These are phyloP conservation scores for Sechiopsis laciniata DNA, from an alignment of 306 rosid genomes.

Conservation along the genomic window DNA sequence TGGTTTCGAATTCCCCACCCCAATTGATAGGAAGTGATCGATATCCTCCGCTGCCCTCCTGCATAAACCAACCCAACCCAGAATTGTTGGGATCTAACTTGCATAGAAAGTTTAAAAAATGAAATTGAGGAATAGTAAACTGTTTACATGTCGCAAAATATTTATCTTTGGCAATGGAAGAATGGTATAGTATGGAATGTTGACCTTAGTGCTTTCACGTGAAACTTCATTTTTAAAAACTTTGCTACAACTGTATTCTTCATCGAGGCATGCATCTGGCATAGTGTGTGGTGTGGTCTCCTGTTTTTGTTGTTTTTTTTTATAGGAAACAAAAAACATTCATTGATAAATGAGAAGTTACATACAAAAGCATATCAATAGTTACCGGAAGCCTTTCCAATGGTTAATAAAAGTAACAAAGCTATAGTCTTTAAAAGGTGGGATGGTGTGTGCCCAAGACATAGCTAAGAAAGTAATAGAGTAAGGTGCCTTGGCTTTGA, in stretches of 20 bases:
- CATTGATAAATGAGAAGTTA: too few species aligned
- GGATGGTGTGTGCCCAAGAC: too few species aligned
- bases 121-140: not conserved
- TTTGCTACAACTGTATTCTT: not conserved
- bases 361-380: too few species aligned
- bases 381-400: too few species aligned
- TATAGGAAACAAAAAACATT: too few species aligned
- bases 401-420: too few species aligned
- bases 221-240: not conserved
- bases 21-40: too few species aligned
- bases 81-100: not conserved
- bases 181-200: not conserved
- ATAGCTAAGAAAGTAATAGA: too few species aligned
- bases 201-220: not conserved
- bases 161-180: not conserved
- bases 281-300: constrained; percentile 1
- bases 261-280: not conserved
- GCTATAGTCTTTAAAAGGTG: too few species aligned
- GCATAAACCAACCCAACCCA: too few species aligned
- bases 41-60: too few species aligned
- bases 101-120: not conserved
- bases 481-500: constrained; percentile 12
- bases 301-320: not conserved
- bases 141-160: not conserved
- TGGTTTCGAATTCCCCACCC: not conserved